Evolutionary conservation across 371 early-diverging fungal genomes (phyloP), one percentile per base, ranked within the genome.

Genomic region (Dichotomocladium elegans): DNA sequence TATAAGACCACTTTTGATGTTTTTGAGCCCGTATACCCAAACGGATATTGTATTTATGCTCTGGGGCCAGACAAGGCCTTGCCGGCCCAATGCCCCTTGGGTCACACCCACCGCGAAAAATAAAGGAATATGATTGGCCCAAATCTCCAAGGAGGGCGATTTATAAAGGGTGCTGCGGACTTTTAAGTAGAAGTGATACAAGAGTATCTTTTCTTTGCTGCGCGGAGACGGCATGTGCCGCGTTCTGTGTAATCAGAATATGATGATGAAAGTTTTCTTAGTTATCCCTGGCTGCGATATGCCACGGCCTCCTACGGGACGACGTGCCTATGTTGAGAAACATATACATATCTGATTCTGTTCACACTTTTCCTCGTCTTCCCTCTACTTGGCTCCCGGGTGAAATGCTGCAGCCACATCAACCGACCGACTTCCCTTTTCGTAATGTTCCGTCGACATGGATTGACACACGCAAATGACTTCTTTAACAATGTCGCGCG

Each of bases 1-100:
- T 72, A 68, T 42, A 64, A 68, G 4, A 64, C 72, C 0, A 21
- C 14, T 0, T 71, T 45, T 48, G 29, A 68, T 53, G 31, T 68
- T 35, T 69, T 62, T 48, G 41, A 35, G 12, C 37, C 41, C 2
- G 55, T 66, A 1, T 70, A 70, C 33, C 55, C 68, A 8, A 45
- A 68, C 33, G 76, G 76, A 0, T 76, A 76, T 21, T 53, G 55
- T 15, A 57, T 70, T 25, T 54, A 61, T 14, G 76, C 71, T 30
- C 34, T 76, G 2, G 76, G 76, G 8, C 76, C 76, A 1, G 58
- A 58, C 1, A 68, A 68, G 52, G 64, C 61, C 15, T n/a, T 55
- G 29, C 63, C 63, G 4, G 34, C 37, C 6, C 53, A 45, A 24
- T 59, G 59, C 14, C 59, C 59, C 0, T 26, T 56, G 21, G 28